Percentiles rank a stretch among this genome's conserved stretches.
These are phyloP conservation scores for Setaria italica DNA, from an alignment of 202 grass and related monocot species.

Conservation along the genomic window DNA sequence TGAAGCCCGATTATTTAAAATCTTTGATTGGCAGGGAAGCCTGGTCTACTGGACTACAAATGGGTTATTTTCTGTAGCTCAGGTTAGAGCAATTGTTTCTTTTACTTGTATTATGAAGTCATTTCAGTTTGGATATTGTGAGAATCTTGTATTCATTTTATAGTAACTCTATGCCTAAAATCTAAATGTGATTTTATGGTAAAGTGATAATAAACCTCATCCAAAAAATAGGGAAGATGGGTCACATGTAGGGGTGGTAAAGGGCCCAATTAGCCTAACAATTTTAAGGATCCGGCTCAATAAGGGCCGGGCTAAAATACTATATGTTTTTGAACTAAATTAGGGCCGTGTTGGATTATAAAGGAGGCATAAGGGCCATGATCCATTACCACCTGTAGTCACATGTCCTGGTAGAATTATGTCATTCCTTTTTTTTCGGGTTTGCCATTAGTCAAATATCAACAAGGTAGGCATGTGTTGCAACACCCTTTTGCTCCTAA, in stretches of 20 bases:
- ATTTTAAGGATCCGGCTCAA: too few relatives aligned
- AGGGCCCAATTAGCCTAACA: too few relatives aligned
- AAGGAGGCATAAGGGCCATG: too few relatives aligned
- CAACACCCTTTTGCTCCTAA: background rate
- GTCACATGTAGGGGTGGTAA: too few relatives aligned
- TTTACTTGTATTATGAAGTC: slow-evolving; percentile 13
- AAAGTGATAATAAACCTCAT: slow-evolving; percentile 29
- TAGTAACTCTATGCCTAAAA: slow-evolving; percentile 1
- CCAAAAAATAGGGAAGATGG: slow-evolving; percentile 26
- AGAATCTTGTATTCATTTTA: slow-evolving; percentile 16
- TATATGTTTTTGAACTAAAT: too few relatives aligned
- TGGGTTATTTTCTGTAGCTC: slow-evolving; percentile 73
- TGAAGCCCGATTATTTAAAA: slow-evolving; percentile 6
- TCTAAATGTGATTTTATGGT: background rate
- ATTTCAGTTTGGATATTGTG: slow-evolving; percentile 38
- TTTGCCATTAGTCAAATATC: slow-evolving; percentile 28
- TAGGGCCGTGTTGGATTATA: too few relatives aligned
- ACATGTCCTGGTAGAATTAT: slow-evolving; percentile 19
- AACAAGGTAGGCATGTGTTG: background rate
- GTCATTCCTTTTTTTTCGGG: background rate
- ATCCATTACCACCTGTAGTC: too few relatives aligned
- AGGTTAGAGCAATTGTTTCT: slow-evolving; percentile 56
- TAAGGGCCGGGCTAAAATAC: too few relatives aligned
- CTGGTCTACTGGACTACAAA: slow-evolving; percentile 95
- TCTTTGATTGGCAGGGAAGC: slow-evolving; percentile 70